A percentile compares a stretch with the other conserved stretches of the same genome.
Conservation (phyloP, 2,329 filamentous ascomycete species). For the Neoscytalidium dimidiatum region DNA sequence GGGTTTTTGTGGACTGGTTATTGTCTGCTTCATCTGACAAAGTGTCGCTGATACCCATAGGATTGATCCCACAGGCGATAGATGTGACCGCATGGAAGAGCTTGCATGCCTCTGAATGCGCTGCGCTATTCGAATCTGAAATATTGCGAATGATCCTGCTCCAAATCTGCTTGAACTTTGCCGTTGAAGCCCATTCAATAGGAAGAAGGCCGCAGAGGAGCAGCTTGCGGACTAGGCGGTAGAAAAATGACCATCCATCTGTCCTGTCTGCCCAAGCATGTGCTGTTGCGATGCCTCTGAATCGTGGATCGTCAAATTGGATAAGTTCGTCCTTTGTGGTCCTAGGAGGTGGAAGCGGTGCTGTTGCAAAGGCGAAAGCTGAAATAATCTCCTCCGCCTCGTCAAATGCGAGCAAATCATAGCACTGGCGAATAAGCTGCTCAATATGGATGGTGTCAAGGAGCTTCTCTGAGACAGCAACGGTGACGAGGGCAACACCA, state of each 20-base stretch:
- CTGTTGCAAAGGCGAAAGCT: conserved; percentile 25
- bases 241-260: conserved; percentile 35
- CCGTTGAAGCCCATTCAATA: conserved; percentile 41
- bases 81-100: conserved; percentile 34
- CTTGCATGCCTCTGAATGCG: conserved; percentile 28
- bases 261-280: conserved; percentile 32
- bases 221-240: conserved; percentile 36
- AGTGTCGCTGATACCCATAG: conserved; percentile 27
- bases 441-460: conserved; percentile 29
- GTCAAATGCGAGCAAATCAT: conserved; percentile 33
- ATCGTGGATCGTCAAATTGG: conserved; percentile 28
- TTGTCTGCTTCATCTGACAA: conserved; percentile 20
- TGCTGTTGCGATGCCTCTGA: conserved; percentile 27
- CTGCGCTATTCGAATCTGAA: conserved; percentile 31
- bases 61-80: conserved; percentile 31
- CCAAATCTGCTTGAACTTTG: conserved; percentile 37
- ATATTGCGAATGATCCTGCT: conserved; percentile 35
- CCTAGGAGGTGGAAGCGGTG: background rate
- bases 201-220: conserved; percentile 36
- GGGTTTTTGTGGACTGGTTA: conserved; percentile 31
- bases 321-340: conserved; percentile 30
- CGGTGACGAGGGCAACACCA: conserved; percentile 38
- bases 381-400: conserved; percentile 37
- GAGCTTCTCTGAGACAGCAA: conserved; percentile 37
- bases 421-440: conserved; percentile 32